These are phyloP conservation scores for Candida multigemmis DNA, from an alignment of 805 yeast genomes.

Conservation along the genomic window DNA sequence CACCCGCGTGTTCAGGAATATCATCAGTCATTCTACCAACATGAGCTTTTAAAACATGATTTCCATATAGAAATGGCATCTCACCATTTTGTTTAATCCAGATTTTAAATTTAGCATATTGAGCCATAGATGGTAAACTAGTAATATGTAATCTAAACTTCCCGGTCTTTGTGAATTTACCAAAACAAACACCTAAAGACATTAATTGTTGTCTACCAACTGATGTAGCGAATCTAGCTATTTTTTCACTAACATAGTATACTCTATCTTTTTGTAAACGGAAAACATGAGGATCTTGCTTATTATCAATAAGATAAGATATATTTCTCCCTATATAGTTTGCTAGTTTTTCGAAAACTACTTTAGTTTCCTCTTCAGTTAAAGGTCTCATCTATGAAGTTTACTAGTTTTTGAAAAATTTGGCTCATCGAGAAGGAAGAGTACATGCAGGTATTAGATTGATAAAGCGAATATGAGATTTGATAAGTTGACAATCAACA, in stretches of 20 bases:
- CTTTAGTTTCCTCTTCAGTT: conserved; percentile 95
- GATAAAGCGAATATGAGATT: too few relatives aligned
- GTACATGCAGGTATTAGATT: too few relatives aligned
- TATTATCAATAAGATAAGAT: conserved; percentile 74
- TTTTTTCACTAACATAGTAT: conserved; percentile 77
- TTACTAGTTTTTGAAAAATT: too few relatives aligned
- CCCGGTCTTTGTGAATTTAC: conserved; percentile 96
- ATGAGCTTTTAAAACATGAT: conserved; percentile 94
- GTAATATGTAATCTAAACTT: conserved; percentile 93
- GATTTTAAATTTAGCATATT: conserved; percentile 84
- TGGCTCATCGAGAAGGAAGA: too few relatives aligned
- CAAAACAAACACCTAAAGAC: conserved; percentile 90
- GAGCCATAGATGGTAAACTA: conserved; percentile 72
- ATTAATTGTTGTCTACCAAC: conserved; percentile 83
- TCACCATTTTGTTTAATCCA: conserved; percentile 98
- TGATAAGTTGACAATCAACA: too few relatives aligned
- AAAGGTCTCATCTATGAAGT: conserved; percentile 94
- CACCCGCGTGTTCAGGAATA: conserved; percentile 97
- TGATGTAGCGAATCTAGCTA: conserved; percentile 83
- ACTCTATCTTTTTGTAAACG: conserved; percentile 95
- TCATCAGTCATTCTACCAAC: conserved; percentile 95
- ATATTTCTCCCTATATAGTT: conserved; percentile 96
- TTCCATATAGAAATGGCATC: conserved; percentile 96
- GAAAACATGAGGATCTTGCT: conserved; percentile 86
- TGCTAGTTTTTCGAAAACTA: conserved; percentile 91